Percentiles rank a stretch among this genome's conserved stretches.
phyloP scores from a whole-genome alignment of 768 basidiomycete species.

The Hydnum rufescens region DNA sequence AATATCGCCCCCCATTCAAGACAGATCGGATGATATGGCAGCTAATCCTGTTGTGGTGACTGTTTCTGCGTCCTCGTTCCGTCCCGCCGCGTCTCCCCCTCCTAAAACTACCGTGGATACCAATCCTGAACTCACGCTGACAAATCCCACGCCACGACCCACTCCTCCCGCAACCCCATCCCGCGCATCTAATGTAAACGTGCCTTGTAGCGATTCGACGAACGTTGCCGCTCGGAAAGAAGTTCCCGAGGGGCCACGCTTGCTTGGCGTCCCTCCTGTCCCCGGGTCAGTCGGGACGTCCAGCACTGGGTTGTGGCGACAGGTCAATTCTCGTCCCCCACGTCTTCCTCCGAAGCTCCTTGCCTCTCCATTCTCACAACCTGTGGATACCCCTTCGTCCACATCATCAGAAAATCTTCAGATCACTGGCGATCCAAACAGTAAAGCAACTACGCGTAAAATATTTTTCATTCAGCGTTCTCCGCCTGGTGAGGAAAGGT shows the following conservation, averaged over 20 bases:
- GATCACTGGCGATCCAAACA: slow-evolving; percentile 1
- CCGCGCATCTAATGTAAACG: not conserved
- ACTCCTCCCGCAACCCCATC: slow-evolving; percentile 43
- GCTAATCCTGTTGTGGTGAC: not conserved
- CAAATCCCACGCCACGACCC: slow-evolving; percentile 25
- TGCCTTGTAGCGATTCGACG: too few relatives aligned
- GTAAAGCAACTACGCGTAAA: slow-evolving; percentile 7
- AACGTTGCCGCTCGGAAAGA: too few relatives aligned
- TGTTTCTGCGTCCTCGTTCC: slow-evolving; percentile 5
- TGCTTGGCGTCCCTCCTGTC: too few relatives aligned
- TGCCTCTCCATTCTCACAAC: not conserved
- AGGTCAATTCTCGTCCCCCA: too few relatives aligned
- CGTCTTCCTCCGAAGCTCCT: not conserved
- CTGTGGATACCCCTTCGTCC: not conserved
- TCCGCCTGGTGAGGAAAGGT: slow-evolving; percentile 6
- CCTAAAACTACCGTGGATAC: slow-evolving; percentile 16
- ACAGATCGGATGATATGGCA: not conserved
- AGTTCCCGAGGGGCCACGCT: too few relatives aligned
- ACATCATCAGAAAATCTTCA: not conserved
- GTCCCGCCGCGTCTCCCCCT: slow-evolving; percentile 14
- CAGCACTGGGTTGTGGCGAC: too few relatives aligned
- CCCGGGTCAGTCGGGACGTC: too few relatives aligned
- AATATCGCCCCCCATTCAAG: not conserved
- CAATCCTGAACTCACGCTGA: not conserved
- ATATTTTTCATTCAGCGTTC: slow-evolving; percentile 14